Base-by-base conservation (phyloP, 1,139 yeast genomes). In the Geotrichum cucujoidarum region DNA sequence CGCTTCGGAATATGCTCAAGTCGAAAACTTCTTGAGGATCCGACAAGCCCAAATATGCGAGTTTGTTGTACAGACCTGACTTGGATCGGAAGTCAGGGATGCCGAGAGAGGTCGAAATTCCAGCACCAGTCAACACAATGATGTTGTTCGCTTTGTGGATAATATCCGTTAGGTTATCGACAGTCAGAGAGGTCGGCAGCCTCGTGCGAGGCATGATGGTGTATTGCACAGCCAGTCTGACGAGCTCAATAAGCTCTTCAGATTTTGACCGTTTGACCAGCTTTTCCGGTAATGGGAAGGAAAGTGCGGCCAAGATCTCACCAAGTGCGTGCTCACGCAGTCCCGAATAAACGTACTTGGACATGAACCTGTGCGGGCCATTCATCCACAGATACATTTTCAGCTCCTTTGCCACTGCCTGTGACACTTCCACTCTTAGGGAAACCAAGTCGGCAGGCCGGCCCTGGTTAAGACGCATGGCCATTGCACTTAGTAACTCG, bases 1-100 rank as follows among this genome's bases (percentile, higher is more conserved):
- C 95, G 31, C 79, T 75, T 57, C 76, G 73, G 67, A 92, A 92
- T 21, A 82, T 71, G 38, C 76, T 77, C 49, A 87, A 70, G 61
- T 88, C 92, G 66, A 92, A 92, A 38, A 92, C 97, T 61, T 89
- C 96, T 64, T 92, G 97, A 0, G 97, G 97, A 60, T 92, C 97
- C 48, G 77, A 77, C 33, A 90, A 70, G 0, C 95, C 95, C 48
- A 87, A 63, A 57, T 78, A 75, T 48, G 75, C 74, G 53, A 92
- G 77, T 60, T 78, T 77, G 18, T 49, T 56, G 65, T 92, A 92
- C 52, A 92, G 79, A 40, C 98, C 98, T 55, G 84, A 74, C 8
- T 89, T 80, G 0, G 97, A 89, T 61, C 98, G 76, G 68, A 92
- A 92, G 67, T 92, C 98, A 0, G 97, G 97, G 49, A 90, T 90